Evolutionary conservation across 352 stramenopile species (phyloP).

Genomic region (Aphanomyces stellatus): DNA sequence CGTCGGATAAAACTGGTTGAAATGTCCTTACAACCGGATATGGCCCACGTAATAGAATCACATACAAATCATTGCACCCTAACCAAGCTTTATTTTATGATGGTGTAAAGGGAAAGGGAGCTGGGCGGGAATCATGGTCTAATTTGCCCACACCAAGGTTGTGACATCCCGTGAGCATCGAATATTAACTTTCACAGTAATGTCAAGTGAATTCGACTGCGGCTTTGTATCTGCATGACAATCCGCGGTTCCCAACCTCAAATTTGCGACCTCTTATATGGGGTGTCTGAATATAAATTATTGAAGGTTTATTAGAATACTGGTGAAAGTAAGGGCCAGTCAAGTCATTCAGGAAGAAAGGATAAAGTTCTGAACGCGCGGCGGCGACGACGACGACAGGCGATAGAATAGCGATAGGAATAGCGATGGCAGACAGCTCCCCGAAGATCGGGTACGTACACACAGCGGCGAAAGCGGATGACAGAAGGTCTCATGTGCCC

Average conservation of each 20-base stretch:
- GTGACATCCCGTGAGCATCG: background rate
- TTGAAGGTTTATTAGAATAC: background rate
- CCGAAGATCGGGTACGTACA: conserved; percentile 20
- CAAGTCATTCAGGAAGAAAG: conserved; percentile 4
- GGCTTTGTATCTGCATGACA: background rate
- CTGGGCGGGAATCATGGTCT: background rate
- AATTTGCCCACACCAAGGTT: background rate
- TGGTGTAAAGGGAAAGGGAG: background rate
- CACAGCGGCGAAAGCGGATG: background rate
- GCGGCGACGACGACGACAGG: background rate
- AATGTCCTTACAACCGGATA: too few species aligned
- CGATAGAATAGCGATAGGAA: conserved; percentile 15
- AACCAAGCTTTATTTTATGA: background rate
- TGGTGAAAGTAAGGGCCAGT: conserved; percentile 18
- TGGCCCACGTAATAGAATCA: too few species aligned
- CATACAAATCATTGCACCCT: background rate
- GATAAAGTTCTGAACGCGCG: background rate
- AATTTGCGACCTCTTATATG: too few species aligned
- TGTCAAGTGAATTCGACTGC: background rate
- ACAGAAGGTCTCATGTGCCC: background rate
- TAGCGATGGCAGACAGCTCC: conserved; percentile 16
- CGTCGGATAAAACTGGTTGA: too few species aligned
- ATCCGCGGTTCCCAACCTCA: background rate
- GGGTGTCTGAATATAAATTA: background rate
- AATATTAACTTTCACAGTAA: conserved; percentile 18